Evolutionary conservation across 1,284 basidiomycete species (phyloP).

Genomic region (Rhodotorula sp.): DNA sequence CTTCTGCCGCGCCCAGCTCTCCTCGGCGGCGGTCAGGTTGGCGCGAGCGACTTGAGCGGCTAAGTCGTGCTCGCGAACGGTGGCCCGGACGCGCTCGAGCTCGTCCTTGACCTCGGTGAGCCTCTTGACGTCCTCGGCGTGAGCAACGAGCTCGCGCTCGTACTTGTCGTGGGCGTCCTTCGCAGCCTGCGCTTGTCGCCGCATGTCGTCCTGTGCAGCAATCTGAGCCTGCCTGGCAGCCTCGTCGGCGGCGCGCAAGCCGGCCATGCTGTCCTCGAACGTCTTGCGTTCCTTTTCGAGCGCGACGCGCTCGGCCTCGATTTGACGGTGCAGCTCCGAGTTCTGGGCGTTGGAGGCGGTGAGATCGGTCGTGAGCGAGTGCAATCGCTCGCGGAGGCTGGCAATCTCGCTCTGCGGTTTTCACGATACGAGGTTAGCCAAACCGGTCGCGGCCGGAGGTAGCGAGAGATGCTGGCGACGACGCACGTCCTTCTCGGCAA

Average conservation of each 20-base stretch:
- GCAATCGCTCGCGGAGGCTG: slow-evolving; percentile 64
- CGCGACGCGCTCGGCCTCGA: slow-evolving; percentile 59
- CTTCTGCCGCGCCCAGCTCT: slow-evolving; percentile 76
- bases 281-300: slow-evolving; percentile 76
- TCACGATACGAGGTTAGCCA: neutral
- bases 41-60: slow-evolving; percentile 70
- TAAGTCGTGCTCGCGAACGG: slow-evolving; percentile 60
- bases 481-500: slow-evolving; percentile 65
- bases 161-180: slow-evolving; percentile 79
- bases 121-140: slow-evolving; percentile 75
- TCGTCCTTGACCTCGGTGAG: slow-evolving; percentile 66
- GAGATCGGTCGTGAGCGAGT: slow-evolving; percentile 61
- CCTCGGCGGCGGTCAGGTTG: slow-evolving; percentile 67
- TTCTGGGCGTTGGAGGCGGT: slow-evolving; percentile 57
- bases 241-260: slow-evolving; percentile 59
- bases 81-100: slow-evolving; percentile 50
- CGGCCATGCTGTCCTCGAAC: slow-evolving; percentile 57
- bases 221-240: slow-evolving; percentile 63
- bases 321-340: slow-evolving; percentile 61
- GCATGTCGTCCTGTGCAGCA: slow-evolving; percentile 64
- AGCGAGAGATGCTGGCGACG: neutral
- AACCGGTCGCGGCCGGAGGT: neutral
- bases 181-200: slow-evolving; percentile 66
- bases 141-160: slow-evolving; percentile 72
- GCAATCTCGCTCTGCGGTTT: slow-evolving; percentile 63